Base-by-base conservation (phyloP, 116 monocot species). In the Cymodocea nodosa region DNA sequence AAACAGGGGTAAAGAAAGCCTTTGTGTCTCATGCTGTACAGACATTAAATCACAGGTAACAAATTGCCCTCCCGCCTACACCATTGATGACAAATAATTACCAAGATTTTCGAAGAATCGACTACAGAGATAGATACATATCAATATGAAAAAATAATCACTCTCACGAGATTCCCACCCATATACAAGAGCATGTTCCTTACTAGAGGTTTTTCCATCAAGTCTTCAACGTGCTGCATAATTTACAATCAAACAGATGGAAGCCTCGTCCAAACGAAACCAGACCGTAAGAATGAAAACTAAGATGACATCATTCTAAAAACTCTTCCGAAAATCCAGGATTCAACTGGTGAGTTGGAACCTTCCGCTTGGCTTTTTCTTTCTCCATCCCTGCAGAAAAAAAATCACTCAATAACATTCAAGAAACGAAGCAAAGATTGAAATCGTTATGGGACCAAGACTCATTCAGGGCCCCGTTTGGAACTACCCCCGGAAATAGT, bases 321-420 rank as follows among this genome's bases (percentile, higher is more conserved):
- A 18, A 25, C 57, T 57, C 57, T 57, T 57, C 13, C 8, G 57
- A 22, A 23, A 23, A 22, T 20, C 1, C 10, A 57, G 23, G 57
- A 57, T 37, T 77, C 67, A 77, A 24, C 34, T 67, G 44, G 98
- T 84, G 44, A 98, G 82, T 64, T 84, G 84, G 63, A 98, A 86
- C 68, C 84, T 78, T 8, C 74, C 86, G 6, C 78, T 82, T 48
- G 80, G 82, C 81, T 79, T 92, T 68, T 73, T 88, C 86, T 80
- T 89, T 76, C 73, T 84, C 98, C 98, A 92, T 75, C 98, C 98
- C 98, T 98, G 71, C 16, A 60, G 34, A n/a, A 35, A 63, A 52
- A 15, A 9, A 4, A 35, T 6, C 12, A 35, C 18, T 36, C 1
- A 35, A 39, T 62, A 40, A 39, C 17, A 44, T 44, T 44, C 44